Percentiles rank a stretch among this genome's conserved stretches.
phyloP scores from a whole-genome alignment of 2,329 filamentous ascomycete species.

The Fulvia fulva region DNA sequence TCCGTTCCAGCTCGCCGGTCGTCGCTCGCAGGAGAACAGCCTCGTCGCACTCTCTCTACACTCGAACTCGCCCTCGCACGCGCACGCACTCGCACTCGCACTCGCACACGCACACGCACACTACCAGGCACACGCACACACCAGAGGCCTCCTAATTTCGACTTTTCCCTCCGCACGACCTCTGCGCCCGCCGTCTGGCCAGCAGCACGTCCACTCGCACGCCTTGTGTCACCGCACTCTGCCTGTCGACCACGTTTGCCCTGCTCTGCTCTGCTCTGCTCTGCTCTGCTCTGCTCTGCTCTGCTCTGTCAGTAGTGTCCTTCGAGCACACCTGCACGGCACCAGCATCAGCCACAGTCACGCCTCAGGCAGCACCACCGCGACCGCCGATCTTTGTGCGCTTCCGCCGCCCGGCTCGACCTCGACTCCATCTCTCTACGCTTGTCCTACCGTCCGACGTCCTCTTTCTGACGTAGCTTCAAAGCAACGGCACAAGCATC shows the following conservation, averaged over 20 bases:
- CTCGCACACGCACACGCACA: background rate
- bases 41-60: background rate
- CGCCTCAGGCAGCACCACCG: background rate
- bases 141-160: background rate
- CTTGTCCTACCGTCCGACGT: background rate
- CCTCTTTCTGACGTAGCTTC: background rate
- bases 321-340: background rate
- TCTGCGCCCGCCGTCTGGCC: background rate
- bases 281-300: too few species aligned
- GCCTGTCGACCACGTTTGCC: background rate
- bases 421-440: background rate
- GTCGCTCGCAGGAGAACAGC: background rate
- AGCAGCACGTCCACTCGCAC: background rate
- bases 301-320: background rate
- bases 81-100: background rate
- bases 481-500: conserved; percentile 6
- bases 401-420: background rate
- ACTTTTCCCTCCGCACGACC: background rate
- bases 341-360: background rate
- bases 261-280: background rate
- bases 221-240: background rate
- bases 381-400: background rate
- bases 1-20: background rate
- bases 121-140: background rate
- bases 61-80: background rate